A percentile compares a stretch with the other conserved stretches of the same genome.
phyloP scores from a whole-genome alignment of 345 rosid genomes.

The Theobroma cacao region DNA sequence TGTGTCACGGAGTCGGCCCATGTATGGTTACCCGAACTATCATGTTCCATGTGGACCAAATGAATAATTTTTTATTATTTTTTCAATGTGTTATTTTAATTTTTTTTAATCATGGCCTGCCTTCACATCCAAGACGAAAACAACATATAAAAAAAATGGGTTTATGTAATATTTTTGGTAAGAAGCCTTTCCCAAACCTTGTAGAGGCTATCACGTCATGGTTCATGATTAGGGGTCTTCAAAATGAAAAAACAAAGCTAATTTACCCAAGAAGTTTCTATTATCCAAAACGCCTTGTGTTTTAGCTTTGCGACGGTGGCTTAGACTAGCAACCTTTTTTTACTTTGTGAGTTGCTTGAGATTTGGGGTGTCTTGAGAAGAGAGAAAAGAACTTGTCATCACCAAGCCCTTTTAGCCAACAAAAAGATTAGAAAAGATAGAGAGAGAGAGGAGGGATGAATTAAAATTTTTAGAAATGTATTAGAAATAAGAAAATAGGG shows the following conservation, averaged over 20 bases:
- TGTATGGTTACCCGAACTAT: background rate
- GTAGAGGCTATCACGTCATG: constrained; percentile 4
- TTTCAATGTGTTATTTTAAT: background rate
- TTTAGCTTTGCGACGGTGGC: background rate
- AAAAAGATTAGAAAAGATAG: background rate
- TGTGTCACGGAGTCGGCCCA: background rate
- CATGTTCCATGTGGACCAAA: constrained; percentile 17
- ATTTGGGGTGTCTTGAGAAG: constrained; percentile 31
- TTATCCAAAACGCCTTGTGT: background rate
- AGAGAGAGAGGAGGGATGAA: constrained; percentile 5
- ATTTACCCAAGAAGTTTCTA: background rate
- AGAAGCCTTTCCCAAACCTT: background rate
- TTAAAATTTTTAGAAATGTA: background rate
- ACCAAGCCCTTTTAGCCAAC: constrained; percentile 11
- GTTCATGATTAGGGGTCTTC: background rate
- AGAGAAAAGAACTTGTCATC: constrained; percentile 34
- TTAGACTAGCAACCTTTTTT: background rate
- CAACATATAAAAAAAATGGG: background rate
- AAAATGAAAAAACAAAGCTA: constrained; percentile 2
- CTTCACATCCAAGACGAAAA: background rate
- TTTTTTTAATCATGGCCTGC: background rate
- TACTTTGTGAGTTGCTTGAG: constrained; percentile 17
- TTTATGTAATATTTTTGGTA: background rate
- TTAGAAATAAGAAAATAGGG: constrained; percentile 20
- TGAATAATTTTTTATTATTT: background rate